A percentile compares a stretch with the other conserved stretches of the same genome.
phyloP scores from a whole-genome alignment of 208 protist species.

The Trichomonas gallinae region DNA sequence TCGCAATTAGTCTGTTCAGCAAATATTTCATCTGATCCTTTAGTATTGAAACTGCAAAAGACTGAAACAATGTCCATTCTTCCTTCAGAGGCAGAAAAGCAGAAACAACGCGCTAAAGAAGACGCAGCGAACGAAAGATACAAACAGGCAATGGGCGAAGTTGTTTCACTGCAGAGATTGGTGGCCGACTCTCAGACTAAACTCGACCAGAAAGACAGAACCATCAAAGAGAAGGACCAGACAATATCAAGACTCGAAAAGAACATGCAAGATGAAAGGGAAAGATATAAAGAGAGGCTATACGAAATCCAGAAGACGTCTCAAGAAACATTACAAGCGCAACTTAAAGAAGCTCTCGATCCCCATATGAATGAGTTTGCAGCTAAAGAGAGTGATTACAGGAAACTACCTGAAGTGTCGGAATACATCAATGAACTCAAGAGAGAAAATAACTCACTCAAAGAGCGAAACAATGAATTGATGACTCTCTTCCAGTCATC shows the following conservation, averaged over 20 bases:
- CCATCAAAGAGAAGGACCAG: neutral
- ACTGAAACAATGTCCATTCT: neutral
- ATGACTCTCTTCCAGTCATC: neutral
- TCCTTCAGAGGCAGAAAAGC: neutral
- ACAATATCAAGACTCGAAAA: neutral
- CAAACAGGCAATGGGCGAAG: neutral
- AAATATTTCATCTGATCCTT: neutral
- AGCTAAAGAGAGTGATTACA: neutral
- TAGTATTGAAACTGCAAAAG: neutral
- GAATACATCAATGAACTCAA: neutral
- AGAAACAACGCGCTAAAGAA: neutral
- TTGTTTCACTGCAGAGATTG: neutral
- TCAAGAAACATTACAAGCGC: neutral
- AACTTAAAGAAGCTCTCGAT: neutral
- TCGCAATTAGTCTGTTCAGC: neutral
- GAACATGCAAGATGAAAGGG: neutral
- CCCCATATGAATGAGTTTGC: neutral
- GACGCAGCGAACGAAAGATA: neutral
- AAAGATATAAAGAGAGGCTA: neutral
- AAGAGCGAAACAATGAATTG: neutral
- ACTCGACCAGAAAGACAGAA: neutral
- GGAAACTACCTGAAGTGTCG: neutral
- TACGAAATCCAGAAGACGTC: neutral
- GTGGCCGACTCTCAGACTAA: neutral
- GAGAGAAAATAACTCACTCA: neutral